Evolutionary conservation across 306 rosid species (phyloP).

Genomic region (Morella rubra): DNA sequence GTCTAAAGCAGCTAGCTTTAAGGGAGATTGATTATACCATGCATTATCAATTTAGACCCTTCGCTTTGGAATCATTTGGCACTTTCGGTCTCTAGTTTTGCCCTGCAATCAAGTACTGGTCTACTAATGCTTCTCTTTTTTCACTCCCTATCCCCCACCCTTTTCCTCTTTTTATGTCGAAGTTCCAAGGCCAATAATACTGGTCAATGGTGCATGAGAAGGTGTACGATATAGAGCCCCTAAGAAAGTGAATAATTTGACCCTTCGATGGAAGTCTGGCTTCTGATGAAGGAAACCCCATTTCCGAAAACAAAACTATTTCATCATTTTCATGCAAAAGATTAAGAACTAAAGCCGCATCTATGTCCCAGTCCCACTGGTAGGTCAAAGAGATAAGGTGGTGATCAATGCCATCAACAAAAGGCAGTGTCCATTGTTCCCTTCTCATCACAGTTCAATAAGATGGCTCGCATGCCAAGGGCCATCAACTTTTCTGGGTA

Average conservation of each 20-base stretch:
- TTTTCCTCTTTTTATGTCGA: background rate
- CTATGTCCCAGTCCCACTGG: background rate
- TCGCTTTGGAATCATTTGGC: slow-evolving; percentile 54
- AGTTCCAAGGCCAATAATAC: background rate
- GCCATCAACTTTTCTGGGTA: background rate
- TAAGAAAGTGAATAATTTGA: background rate
- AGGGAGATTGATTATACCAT: slow-evolving; percentile 60
- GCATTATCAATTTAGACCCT: slow-evolving; percentile 47
- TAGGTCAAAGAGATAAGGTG: background rate
- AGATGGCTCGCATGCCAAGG: background rate
- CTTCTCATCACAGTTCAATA: background rate
- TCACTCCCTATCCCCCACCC: background rate
- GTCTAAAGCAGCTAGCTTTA: slow-evolving; percentile 56
- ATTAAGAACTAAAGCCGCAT: background rate
- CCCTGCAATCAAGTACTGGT: slow-evolving; percentile 35
- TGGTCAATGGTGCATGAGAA: background rate
- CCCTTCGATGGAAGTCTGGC: background rate
- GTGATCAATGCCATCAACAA: background rate
- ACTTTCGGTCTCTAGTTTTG: slow-evolving; percentile 51
- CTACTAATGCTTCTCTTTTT: slow-evolving; percentile 29
- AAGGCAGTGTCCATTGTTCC: background rate
- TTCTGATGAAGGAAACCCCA: background rate
- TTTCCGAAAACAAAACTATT: background rate
- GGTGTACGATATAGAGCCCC: background rate
- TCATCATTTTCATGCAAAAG: background rate